These are phyloP conservation scores for Pseudopithomyces chartarum DNA, from an alignment of 2,329 filamentous ascomycete species.

Conservation along the genomic window DNA sequence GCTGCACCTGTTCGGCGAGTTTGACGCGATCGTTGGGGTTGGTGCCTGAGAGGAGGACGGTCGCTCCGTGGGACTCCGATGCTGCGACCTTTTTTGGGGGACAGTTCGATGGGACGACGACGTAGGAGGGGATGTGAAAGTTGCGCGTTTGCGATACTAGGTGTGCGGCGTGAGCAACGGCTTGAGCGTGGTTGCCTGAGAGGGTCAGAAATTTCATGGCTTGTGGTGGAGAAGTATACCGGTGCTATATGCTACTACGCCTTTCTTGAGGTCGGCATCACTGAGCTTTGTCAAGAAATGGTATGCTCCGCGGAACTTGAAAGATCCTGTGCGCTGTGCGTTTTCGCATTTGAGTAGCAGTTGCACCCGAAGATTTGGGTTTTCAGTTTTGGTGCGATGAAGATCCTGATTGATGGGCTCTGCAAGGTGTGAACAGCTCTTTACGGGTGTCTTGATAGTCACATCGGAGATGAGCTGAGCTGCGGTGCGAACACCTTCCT, in stretches of 20 bases:
- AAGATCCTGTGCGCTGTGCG: slow-evolving; percentile 14
- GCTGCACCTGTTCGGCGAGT: slow-evolving; percentile 1
- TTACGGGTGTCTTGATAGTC: not conserved
- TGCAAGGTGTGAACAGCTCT: not conserved
- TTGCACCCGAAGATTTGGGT: not conserved
- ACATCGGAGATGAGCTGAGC: not conserved
- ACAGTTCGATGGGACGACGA: slow-evolving; percentile 13
- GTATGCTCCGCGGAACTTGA: slow-evolving; percentile 16
- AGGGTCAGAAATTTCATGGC: not conserved
- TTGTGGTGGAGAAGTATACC: not conserved
- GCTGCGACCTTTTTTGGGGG: slow-evolving; percentile 8
- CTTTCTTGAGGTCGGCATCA: slow-evolving; percentile 6
- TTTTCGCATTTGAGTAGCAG: slow-evolving; percentile 20
- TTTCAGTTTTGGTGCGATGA: not conserved
- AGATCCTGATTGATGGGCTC: not conserved
- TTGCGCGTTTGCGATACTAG: not conserved
- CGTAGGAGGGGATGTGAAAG: slow-evolving; percentile 9
- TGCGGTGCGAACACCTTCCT: not conserved
- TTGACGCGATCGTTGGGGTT: not conserved
- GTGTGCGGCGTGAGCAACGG: slow-evolving; percentile 13
- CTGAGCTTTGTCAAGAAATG: slow-evolving; percentile 12
- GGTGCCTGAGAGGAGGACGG: slow-evolving; percentile 5
- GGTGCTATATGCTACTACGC: slow-evolving; percentile 15
- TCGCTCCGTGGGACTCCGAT: slow-evolving; percentile 6
- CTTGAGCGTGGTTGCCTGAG: slow-evolving; percentile 17